Evolutionary conservation across 768 basidiomycete genomes (phyloP).

Genomic region (Boletus sp.): DNA sequence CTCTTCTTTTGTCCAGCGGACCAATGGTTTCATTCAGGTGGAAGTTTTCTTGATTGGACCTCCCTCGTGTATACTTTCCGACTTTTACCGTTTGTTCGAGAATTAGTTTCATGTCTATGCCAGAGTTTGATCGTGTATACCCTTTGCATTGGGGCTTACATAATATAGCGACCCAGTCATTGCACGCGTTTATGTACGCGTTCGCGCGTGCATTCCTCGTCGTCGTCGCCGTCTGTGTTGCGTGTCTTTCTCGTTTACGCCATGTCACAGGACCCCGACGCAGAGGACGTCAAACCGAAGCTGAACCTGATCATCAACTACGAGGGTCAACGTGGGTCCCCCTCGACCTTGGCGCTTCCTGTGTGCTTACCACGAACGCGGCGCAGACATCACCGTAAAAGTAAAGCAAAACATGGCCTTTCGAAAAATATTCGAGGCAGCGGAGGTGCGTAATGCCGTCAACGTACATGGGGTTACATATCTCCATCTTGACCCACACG

Average conservation of each 20-base stretch:
- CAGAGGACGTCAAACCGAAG: constrained; percentile 64
- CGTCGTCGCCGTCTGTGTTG: not conserved
- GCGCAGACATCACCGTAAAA: constrained; percentile 60
- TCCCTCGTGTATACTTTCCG: not conserved
- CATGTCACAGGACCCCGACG: constrained; percentile 32
- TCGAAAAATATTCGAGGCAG: constrained; percentile 62
- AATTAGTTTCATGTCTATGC: not conserved
- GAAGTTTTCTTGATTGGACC: constrained; percentile 53
- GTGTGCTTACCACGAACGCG: constrained; percentile 1
- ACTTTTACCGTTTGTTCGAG: constrained; percentile 8
- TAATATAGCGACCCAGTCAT: constrained; percentile 12
- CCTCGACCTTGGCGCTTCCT: not conserved
- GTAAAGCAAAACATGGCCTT: constrained; percentile 64
- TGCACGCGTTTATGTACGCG: constrained; percentile 18
- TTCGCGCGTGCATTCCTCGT: constrained; percentile 1
- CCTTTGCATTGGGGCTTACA: constrained; percentile 12
- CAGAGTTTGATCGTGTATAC: constrained; percentile 23
- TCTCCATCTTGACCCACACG: not conserved
- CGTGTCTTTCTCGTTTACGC: not conserved
- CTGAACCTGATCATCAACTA: constrained; percentile 56
- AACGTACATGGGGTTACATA: not conserved
- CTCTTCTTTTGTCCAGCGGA: not conserved
- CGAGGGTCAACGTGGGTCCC: constrained; percentile 49
- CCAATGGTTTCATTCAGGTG: constrained; percentile 37
- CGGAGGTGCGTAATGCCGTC: constrained; percentile 46